Base-by-base conservation (phyloP, 73 alveolate species). In the Paramecium biaurelia region DNA sequence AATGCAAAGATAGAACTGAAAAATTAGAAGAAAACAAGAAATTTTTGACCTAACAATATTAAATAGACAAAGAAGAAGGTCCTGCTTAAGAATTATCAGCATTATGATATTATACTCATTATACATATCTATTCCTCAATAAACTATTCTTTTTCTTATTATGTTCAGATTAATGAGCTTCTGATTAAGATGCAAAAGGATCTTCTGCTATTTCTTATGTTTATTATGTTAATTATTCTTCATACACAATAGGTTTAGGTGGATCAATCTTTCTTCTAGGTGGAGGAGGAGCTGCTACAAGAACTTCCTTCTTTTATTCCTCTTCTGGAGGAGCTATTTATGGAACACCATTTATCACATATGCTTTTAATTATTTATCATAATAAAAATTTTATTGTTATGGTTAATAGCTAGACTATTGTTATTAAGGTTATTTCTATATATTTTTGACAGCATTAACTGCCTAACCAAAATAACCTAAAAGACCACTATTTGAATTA, bases 61-160 rank as follows among this genome's bases (percentile, higher is more conserved):
- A 63, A 63, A 26, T 12, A 0, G 84, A 63, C 6, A 63, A 12
- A 14, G 84, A 63, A 63, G 84, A 63, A 7, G 84, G 84, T 7
- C 41, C 84, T 63, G 84, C 26, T 32, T 63, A 63, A 63, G 84
- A 63, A 63, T 63, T 63, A 12, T 30, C 84, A 63, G 41, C 41
- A 63, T 12, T 63, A 32, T 63, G 84, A 63, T 63, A 53, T 53
- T 53, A 63, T 63, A 63, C 47, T 63, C 84, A 63, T 63, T 63
- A 63, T 63, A 63, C 84, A 63, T 21, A 63, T 63, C 84, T 63
- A 63, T 63, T 63, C 84, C 47, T 63, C 24, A 26, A 63, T 26
- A 63, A 26, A 18, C 12, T 58, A 58, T 58, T 58, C 43, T 63
- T 63, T 26, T 63, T 63, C 47, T 63, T 63, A 63, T 63, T 63